These are phyloP conservation scores for Cladophialophora yegresii DNA, from an alignment of 2,329 filamentous ascomycete genomes.

Conservation along the genomic window DNA sequence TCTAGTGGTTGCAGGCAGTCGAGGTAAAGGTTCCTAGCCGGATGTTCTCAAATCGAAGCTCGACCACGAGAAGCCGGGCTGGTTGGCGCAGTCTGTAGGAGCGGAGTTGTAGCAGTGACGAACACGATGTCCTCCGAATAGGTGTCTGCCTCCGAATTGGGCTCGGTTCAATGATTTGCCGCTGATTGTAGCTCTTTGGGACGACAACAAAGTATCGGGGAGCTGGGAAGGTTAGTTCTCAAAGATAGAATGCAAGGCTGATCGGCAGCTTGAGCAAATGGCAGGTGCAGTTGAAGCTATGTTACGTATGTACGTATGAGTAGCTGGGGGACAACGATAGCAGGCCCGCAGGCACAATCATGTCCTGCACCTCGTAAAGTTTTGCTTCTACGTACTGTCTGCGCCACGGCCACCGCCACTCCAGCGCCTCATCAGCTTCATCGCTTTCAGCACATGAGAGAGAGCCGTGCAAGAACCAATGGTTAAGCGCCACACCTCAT, in stretches of 20 bases:
- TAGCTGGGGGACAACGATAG: not conserved
- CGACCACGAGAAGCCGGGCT: slow-evolving; percentile 28
- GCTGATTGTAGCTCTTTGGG: slow-evolving; percentile 5
- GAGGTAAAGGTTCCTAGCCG: not conserved
- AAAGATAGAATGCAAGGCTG: not conserved
- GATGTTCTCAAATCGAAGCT: slow-evolving; percentile 19
- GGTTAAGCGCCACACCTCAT: not conserved
- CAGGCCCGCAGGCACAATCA: not conserved
- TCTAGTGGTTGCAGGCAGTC: slow-evolving; percentile 22
- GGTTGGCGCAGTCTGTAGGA: not conserved
- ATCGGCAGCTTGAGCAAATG: slow-evolving; percentile 1
- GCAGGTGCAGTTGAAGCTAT: slow-evolving; percentile 2
- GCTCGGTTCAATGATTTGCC: slow-evolving; percentile 23
- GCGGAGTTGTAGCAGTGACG: not conserved
- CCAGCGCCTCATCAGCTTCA: not conserved
- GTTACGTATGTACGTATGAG: not conserved
- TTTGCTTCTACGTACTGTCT: not conserved
- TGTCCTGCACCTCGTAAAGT: not conserved
- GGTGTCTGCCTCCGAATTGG: not conserved
- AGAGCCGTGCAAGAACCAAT: not conserved
- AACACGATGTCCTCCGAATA: not conserved
- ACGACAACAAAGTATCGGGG: not conserved
- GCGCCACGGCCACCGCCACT: not conserved
- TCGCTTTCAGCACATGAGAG: not conserved
- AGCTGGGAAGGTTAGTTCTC: not conserved